A percentile compares a stretch with the other conserved stretches of the same genome.
phyloP scores from a whole-genome alignment of 768 basidiomycete genomes.

The Fomitopsis serialis region DNA sequence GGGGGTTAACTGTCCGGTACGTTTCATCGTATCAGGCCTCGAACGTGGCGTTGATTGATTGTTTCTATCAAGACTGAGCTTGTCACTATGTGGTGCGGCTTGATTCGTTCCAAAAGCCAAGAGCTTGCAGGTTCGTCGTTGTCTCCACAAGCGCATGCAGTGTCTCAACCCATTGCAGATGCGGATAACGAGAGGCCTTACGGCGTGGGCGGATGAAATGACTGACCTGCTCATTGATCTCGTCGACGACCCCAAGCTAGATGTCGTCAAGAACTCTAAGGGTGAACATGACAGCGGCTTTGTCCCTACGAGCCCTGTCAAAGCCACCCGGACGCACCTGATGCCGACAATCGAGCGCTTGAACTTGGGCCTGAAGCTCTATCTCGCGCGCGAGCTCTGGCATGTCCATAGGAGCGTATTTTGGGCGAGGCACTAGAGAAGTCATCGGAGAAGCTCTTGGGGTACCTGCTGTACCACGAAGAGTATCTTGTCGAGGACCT shows the following conservation, averaged over 20 bases:
- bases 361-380: slow-evolving; percentile 52
- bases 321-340: neutral
- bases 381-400: slow-evolving; percentile 58
- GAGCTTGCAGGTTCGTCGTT: slow-evolving; percentile 37
- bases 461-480: slow-evolving; percentile 44
- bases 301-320: slow-evolving; percentile 11
- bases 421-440: slow-evolving; percentile 32
- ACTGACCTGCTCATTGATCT: slow-evolving; percentile 40
- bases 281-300: slow-evolving; percentile 9
- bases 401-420: slow-evolving; percentile 36
- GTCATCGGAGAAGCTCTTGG: slow-evolving; percentile 43
- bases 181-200: slow-evolving; percentile 28
- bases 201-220: slow-evolving; percentile 20
- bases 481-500: slow-evolving; percentile 38
- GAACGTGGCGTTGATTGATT: neutral
- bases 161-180: slow-evolving; percentile 26
- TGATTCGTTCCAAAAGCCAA: slow-evolving; percentile 45
- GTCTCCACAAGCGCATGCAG: neutral
- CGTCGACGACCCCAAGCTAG: slow-evolving; percentile 14
- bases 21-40: slow-evolving; percentile 17
- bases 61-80: slow-evolving; percentile 35
- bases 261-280: slow-evolving; percentile 10
- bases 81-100: slow-evolving; percentile 49
- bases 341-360: slow-evolving; percentile 10
- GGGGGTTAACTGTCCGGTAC: slow-evolving; percentile 40